phyloP scores from a whole-genome alignment of 805 yeast species.

The Osmozyma mogii region DNA sequence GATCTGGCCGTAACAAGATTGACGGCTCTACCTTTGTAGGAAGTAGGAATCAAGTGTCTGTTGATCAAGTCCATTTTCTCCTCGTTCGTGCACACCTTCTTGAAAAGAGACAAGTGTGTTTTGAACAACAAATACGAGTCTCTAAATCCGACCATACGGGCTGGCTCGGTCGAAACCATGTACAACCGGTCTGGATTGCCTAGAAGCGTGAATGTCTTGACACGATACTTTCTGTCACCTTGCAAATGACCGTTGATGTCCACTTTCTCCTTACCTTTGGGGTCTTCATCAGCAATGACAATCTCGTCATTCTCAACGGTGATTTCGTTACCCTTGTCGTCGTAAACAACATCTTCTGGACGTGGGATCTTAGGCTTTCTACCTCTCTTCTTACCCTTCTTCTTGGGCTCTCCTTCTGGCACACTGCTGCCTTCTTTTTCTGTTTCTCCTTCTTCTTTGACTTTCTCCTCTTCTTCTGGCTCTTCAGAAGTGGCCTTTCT shows the following conservation, averaged over 20 bases:
- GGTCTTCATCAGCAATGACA: conserved; percentile 60
- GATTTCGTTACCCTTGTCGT: conserved; percentile 62
- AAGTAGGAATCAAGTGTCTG: conserved; percentile 75
- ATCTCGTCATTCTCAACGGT: conserved; percentile 70
- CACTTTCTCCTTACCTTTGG: conserved; percentile 70
- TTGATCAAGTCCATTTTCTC: conserved; percentile 80
- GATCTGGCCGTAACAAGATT: conserved; percentile 88
- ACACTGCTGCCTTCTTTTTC: conserved; percentile 3
- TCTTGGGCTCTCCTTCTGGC: conserved; percentile 20
- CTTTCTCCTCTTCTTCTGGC: conserved; percentile 10
- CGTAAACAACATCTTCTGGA: conserved; percentile 39
- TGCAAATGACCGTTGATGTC: conserved; percentile 55
- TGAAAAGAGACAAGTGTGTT: conserved; percentile 69
- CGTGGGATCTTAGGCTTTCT: conserved; percentile 31
- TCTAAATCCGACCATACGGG: conserved; percentile 88
- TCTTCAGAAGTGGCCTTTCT: conserved; percentile 11
- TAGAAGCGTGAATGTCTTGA: conserved; percentile 56
- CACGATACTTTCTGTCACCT: conserved; percentile 70
- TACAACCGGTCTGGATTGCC: conserved; percentile 65
- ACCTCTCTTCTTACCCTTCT: conserved; percentile 19
- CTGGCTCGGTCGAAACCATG: conserved; percentile 95
- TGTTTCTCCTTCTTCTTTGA: conserved; percentile 1
- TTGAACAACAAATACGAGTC: conserved; percentile 87
- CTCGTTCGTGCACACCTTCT: conserved; percentile 62
- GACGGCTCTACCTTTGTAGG: conserved; percentile 84